A percentile compares a stretch with the other conserved stretches of the same genome.
These are phyloP conservation scores for Petunia secreta DNA, from an alignment of 257 asterid species.

Conservation along the genomic window DNA sequence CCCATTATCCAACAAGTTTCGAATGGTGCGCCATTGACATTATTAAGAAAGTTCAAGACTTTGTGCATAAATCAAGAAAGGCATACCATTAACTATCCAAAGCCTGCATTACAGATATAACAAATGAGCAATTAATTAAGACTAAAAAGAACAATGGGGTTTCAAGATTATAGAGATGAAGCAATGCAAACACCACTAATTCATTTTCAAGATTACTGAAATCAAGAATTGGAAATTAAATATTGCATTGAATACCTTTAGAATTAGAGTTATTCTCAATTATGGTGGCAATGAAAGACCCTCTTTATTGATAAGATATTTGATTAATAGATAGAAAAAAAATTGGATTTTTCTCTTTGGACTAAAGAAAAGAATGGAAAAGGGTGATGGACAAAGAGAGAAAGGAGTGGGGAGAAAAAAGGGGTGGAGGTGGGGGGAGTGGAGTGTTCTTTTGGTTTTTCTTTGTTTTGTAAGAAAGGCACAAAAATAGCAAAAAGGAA, in stretches of 20 bases:
- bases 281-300: conserved; percentile 29
- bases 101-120: conserved; percentile 17
- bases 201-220: conserved; percentile 16
- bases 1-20: too few species aligned
- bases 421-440: conserved; percentile 18
- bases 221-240: conserved; percentile 7
- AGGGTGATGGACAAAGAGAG: conserved; percentile 31
- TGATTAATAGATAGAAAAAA: conserved; percentile 7
- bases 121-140: background rate
- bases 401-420: conserved; percentile 8
- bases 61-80: conserved; percentile 9
- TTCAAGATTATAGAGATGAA: conserved; percentile 29
- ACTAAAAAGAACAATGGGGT: background rate
- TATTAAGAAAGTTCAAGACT: background rate
- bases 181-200: conserved; percentile 12
- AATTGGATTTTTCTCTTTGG: conserved; percentile 1
- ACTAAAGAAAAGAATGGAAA: conserved; percentile 27
- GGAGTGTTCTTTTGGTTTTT: conserved; percentile 19
- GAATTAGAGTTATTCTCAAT: conserved; percentile 33
- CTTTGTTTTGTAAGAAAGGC: conserved; percentile 31
- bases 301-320: conserved; percentile 33
- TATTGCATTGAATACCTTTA: conserved; percentile 33
- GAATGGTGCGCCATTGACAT: too few species aligned
- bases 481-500: too few species aligned
- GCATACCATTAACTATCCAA: conserved; percentile 17